phyloP scores from a whole-genome alignment of 257 asterid genomes.

The Lycium barbarum region DNA sequence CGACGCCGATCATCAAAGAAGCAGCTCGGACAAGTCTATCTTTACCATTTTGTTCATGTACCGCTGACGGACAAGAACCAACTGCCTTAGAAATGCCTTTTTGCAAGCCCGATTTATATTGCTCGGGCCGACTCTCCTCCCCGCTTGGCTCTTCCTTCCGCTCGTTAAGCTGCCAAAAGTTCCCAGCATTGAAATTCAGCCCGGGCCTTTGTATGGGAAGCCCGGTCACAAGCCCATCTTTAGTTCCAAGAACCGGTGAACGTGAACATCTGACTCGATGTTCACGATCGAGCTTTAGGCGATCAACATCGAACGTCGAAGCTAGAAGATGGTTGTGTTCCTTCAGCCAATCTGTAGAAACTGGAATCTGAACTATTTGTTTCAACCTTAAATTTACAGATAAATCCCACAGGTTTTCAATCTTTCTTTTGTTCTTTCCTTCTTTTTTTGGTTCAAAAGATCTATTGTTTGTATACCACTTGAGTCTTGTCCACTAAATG shows the following conservation, averaged over 20 bases:
- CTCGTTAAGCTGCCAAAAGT: conserved; percentile 66
- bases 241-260: conserved; percentile 48
- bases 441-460: background rate
- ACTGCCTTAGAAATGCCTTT: conserved; percentile 62
- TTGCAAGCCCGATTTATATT: conserved; percentile 59
- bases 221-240: conserved; percentile 59
- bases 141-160: conserved; percentile 68
- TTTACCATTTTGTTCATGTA: conserved; percentile 67
- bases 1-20: conserved; percentile 57
- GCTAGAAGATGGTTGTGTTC: conserved; percentile 76
- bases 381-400: background rate
- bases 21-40: conserved; percentile 58
- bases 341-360: conserved; percentile 57
- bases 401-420: conserved; percentile 12
- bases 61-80: conserved; percentile 54
- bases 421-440: background rate
- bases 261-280: conserved; percentile 50
- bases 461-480: conserved; percentile 18
- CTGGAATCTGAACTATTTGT: conserved; percentile 49
- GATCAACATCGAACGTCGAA: conserved; percentile 61
- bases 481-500: conserved; percentile 2
- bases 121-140: conserved; percentile 46
- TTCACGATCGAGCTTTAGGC: conserved; percentile 60
- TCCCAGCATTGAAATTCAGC: conserved; percentile 55
- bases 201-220: conserved; percentile 71